These are phyloP conservation scores for Symbiotaphrina buchneri DNA, from an alignment of 495 filamentous ascomycete species.

Conservation along the genomic window DNA sequence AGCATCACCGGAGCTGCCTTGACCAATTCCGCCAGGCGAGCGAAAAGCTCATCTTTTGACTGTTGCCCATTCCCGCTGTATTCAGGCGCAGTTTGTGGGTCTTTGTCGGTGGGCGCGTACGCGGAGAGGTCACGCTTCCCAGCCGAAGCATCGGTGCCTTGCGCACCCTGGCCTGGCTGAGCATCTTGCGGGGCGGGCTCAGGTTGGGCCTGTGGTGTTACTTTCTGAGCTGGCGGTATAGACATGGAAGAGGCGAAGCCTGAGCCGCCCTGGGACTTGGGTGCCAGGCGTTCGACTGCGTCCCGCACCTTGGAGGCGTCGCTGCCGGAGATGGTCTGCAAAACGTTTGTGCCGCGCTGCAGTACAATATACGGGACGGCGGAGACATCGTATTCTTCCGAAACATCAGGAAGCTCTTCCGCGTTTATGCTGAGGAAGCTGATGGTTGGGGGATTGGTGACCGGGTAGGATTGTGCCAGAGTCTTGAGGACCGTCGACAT, in stretches of 20 bases:
- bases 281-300: conserved; percentile 63
- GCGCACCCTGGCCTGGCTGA: too few relatives aligned
- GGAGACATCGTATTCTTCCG: conserved; percentile 74
- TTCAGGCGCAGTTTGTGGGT: conserved; percentile 24
- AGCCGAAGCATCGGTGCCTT: conserved; percentile 9
- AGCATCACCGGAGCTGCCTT: conserved; percentile 95
- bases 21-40: conserved; percentile 55
- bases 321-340: conserved; percentile 71
- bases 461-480: conserved; percentile 63
- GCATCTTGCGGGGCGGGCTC: conserved; percentile 3
- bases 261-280: conserved; percentile 7
- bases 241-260: too few relatives aligned
- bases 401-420: conserved; percentile 71
- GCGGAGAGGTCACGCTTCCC: conserved; percentile 14
- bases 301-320: conserved; percentile 62
- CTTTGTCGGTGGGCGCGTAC: conserved; percentile 21
- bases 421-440: conserved; percentile 77
- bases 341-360: conserved; percentile 38
- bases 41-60: conserved; percentile 57
- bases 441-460: conserved; percentile 35
- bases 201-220: conserved; percentile 7
- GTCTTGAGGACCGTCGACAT: conserved; percentile 73
- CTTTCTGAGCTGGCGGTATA: conserved; percentile 11
- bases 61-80: conserved; percentile 14
- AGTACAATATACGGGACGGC: conserved; percentile 85